Evolutionary conservation across 306 rosid species (phyloP), one percentile per base, ranked within the genome.

Genomic region (Oemleria cerasiformis): DNA sequence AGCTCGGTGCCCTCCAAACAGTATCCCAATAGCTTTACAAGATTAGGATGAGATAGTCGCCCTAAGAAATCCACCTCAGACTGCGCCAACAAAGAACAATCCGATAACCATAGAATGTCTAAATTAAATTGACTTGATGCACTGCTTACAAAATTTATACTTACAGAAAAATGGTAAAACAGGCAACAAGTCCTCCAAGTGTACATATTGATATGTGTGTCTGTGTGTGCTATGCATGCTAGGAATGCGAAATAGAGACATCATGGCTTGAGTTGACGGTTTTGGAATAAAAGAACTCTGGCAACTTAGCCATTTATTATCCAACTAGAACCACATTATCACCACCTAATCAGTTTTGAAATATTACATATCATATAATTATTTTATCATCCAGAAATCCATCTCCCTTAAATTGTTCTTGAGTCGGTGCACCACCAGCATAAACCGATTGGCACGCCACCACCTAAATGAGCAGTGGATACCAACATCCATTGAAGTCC

Each of bases 61-160:
- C 97, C 99, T 10, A 94, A 82, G 88, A 94, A 94, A 75, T 80
- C 73, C 44, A 94, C 92, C 67, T 94, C 99, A 7, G 99, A 86
- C 99, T 94, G 87, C 88, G 85, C 77, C 72, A 73, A 68, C 45
- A 67, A 74, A 83, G 66, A 70, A 61, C 14, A 56, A 59, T 21
- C 42, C 61, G 17, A 57, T 65, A 47, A 73, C 61, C n/a, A 69
- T 23, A 53, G 16, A 62, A 57, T 43, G 60, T 15, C 4, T 25
- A 49, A 76, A 50, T 51, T 48, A 34, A 39, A 19, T 12, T 15
- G 44, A 63, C 23, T 43, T 61, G 47, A 34, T 5, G 9, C 68
- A 6, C 23, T 23, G 39, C 43, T 23, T n/a, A 43, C 12, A 43
- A 25, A 44, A 21, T 8, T 19, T 62, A 30, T 38, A 12, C 16